Conservation (phyloP, 352 stramenopile genomes). For the Phytopythium helicoides region DNA sequence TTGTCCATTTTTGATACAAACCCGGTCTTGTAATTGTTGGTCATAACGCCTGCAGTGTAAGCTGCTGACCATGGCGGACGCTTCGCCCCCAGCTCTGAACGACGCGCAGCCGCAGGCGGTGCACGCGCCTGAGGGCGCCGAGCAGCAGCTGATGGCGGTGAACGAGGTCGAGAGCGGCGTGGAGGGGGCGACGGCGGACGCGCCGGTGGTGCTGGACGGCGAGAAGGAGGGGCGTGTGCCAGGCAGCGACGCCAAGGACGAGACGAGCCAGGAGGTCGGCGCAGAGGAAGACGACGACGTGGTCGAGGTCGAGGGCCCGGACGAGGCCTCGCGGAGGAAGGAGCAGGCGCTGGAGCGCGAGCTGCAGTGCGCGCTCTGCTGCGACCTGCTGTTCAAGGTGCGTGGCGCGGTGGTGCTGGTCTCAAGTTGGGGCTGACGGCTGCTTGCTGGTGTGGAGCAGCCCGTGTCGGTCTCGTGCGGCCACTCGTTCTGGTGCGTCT, state of each 20-base stretch:
- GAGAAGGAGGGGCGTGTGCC: constrained; percentile 7
- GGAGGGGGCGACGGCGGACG: neutral
- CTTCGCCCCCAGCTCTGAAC: no score
- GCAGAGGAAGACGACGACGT: constrained; percentile 16
- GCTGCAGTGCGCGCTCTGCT: constrained; percentile 56
- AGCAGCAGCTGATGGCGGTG: no score
- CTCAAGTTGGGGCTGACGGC: no score
- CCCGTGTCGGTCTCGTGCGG: constrained; percentile 41
- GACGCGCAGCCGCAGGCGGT: no score
- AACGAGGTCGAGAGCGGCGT: neutral
- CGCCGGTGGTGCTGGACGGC: neutral
- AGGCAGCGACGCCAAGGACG: neutral
- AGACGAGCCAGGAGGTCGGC: neutral
- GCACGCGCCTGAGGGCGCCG: no score
- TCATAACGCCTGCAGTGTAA: no score
- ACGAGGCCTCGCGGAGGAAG: constrained; percentile 11
- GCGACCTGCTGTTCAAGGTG: constrained; percentile 49
- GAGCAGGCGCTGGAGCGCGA: constrained; percentile 24
- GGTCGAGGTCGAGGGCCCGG: neutral
- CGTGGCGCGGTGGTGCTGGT: no score
- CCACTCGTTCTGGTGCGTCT: constrained; percentile 54
- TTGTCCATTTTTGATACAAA: no score
- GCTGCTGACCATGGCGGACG: no score
- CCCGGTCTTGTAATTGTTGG: no score
- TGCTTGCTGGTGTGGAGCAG: constrained; percentile 12